These are phyloP conservation scores for Macroventuria anomochaeta DNA, from an alignment of 2,329 filamentous ascomycete species.

Conservation along the genomic window DNA sequence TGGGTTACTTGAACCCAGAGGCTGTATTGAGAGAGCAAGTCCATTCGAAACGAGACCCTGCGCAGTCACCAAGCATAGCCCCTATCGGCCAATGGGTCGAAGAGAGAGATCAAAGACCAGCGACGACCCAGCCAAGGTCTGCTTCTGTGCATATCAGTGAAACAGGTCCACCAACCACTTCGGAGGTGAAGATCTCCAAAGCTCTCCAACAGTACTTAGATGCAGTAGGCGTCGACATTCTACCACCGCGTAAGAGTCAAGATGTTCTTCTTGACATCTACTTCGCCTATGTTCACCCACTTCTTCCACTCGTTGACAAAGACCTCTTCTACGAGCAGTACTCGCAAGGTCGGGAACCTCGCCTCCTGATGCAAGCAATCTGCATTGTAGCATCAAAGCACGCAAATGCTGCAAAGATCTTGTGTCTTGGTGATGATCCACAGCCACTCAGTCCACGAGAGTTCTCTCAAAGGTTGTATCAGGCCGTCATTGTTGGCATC, in stretches of 20 bases:
- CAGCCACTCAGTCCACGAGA: slow-evolving; percentile 49
- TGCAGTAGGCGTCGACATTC: slow-evolving; percentile 44
- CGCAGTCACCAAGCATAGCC: slow-evolving; percentile 37
- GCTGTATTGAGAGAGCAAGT: slow-evolving; percentile 54
- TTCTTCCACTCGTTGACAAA: slow-evolving; percentile 56
- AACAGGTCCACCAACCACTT: slow-evolving; percentile 40
- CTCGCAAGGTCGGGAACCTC: slow-evolving; percentile 45
- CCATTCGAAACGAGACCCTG: slow-evolving; percentile 42
- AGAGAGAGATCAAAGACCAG: slow-evolving; percentile 35
- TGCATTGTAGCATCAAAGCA: slow-evolving; percentile 59
- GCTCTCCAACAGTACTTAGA: slow-evolving; percentile 48
- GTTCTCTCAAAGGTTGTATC: slow-evolving; percentile 55
- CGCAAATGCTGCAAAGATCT: slow-evolving; percentile 49
- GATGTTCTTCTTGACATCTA: slow-evolving; percentile 54
- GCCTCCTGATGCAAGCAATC: slow-evolving; percentile 53
- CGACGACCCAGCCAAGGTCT: slow-evolving; percentile 32
- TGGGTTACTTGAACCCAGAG: slow-evolving; percentile 57
- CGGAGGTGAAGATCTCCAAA: slow-evolving; percentile 41
- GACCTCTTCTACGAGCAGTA: slow-evolving; percentile 50
- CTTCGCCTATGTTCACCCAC: slow-evolving; percentile 54
- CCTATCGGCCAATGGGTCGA: slow-evolving; percentile 48
- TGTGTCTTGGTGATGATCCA: slow-evolving; percentile 48
- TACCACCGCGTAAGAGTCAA: slow-evolving; percentile 46
- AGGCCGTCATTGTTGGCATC: slow-evolving; percentile 51
- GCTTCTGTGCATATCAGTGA: slow-evolving; percentile 36